Conservation (phyloP, 805 yeast species). For the Wickerhamiella lipophila region DNA sequence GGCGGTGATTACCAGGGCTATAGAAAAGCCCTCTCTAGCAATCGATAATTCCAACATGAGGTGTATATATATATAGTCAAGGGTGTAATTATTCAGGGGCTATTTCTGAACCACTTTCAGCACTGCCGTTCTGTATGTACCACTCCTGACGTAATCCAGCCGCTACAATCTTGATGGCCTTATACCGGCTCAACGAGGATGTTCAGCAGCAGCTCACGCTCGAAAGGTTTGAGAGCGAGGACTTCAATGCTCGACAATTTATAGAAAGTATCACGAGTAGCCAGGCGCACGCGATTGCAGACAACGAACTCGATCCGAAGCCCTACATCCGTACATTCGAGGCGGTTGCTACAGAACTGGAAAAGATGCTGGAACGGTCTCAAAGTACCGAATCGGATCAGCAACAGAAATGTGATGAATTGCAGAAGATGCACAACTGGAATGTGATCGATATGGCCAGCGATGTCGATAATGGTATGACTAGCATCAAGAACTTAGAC, state of each 20-base stretch:
- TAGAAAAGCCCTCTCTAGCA: too few relatives aligned
- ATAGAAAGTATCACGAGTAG: conserved; percentile 66
- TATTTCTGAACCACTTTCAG: too few relatives aligned
- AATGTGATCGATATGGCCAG: conserved; percentile 47
- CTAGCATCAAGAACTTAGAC: conserved; percentile 29
- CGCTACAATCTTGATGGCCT: conserved; percentile 15
- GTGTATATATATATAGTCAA: too few relatives aligned
- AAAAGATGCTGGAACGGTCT: conserved; percentile 47
- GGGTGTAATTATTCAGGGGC: too few relatives aligned
- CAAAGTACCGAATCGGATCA: conserved; percentile 33
- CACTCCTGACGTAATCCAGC: background rate
- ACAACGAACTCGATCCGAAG: conserved; percentile 58
- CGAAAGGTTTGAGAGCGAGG: conserved; percentile 25
- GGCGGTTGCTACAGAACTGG: conserved; percentile 61
- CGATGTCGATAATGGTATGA: conserved; percentile 31
- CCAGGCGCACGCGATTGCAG: conserved; percentile 32
- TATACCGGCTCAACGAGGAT: conserved; percentile 27
- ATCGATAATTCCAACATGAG: too few relatives aligned
- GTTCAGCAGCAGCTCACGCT: conserved; percentile 25
- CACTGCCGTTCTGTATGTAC: too few relatives aligned
- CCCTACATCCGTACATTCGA: conserved; percentile 92
- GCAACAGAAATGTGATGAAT: conserved; percentile 46
- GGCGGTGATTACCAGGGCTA: too few relatives aligned
- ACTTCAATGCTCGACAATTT: conserved; percentile 60
- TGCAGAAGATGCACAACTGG: conserved; percentile 54